These are phyloP conservation scores for Zymoseptoria tritici DNA, from an alignment of 2,329 filamentous ascomycete species.

Conservation along the genomic window DNA sequence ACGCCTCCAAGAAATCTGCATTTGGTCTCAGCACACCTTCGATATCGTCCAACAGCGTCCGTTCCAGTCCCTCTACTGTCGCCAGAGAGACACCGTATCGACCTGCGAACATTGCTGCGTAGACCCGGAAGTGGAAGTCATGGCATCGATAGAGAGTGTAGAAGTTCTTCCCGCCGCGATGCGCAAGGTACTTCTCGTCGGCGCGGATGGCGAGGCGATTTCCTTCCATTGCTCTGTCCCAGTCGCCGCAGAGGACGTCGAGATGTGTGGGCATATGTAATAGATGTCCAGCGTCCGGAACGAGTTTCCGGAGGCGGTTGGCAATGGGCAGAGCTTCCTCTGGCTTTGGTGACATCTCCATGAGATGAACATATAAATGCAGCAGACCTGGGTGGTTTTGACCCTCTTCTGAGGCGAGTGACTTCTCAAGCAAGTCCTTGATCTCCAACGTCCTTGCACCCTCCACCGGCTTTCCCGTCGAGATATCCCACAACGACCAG, in stretches of 20 bases:
- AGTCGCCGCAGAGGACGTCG: slow-evolving; percentile 66
- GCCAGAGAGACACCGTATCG: slow-evolving; percentile 56
- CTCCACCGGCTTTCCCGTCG: slow-evolving; percentile 49
- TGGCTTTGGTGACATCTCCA: slow-evolving; percentile 66
- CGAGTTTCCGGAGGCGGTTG: slow-evolving; percentile 55
- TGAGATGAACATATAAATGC: slow-evolving; percentile 69
- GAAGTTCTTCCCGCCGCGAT: slow-evolving; percentile 58
- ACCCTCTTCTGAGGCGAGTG: slow-evolving; percentile 45
- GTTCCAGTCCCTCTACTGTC: slow-evolving; percentile 53
- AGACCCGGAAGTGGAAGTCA: slow-evolving; percentile 67
- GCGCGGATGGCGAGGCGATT: slow-evolving; percentile 61
- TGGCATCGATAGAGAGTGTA: slow-evolving; percentile 72
- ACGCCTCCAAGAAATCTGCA: slow-evolving; percentile 72
- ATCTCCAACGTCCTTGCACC: slow-evolving; percentile 52
- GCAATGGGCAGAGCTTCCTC: slow-evolving; percentile 56
- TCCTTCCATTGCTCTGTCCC: slow-evolving; percentile 56
- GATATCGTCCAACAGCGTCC: slow-evolving; percentile 54
- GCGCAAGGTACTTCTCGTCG: slow-evolving; percentile 58
- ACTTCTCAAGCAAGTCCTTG: slow-evolving; percentile 52
- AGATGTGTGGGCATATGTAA: slow-evolving; percentile 73
- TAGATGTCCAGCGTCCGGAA: slow-evolving; percentile 63
- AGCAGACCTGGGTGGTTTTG: slow-evolving; percentile 60
- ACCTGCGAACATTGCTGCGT: slow-evolving; percentile 70
- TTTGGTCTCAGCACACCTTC: slow-evolving; percentile 61
- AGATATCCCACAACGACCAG: slow-evolving; percentile 57